These are phyloP conservation scores for Exophiala calicioides DNA, from an alignment of 2,329 filamentous ascomycete genomes.

Conservation along the genomic window DNA sequence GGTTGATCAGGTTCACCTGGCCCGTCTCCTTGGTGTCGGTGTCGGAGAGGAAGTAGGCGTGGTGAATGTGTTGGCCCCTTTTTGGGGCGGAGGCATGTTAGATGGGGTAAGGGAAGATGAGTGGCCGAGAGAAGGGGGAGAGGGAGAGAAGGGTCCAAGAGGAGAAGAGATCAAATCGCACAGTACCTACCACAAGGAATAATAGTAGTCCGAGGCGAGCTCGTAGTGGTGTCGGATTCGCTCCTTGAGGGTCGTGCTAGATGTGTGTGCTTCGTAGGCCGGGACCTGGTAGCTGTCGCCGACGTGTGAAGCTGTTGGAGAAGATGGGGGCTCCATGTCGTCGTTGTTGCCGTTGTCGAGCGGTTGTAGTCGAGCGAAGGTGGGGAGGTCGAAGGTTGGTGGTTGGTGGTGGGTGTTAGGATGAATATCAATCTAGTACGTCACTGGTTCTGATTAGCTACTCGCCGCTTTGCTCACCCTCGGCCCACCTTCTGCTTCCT, in stretches of 20 bases:
- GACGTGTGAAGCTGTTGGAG: conserved; percentile 13
- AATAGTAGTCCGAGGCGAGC: conserved; percentile 62
- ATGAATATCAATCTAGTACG: too few relatives aligned
- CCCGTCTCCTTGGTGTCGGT: conserved; percentile 59
- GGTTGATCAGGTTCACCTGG: conserved; percentile 58
- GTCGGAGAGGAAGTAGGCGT: conserved; percentile 58
- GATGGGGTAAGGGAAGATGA: background rate
- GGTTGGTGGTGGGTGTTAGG: too few relatives aligned
- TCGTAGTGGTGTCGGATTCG: conserved; percentile 64
- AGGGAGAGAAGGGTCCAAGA: background rate
- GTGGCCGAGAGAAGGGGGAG: background rate
- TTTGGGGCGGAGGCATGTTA: conserved; percentile 5
- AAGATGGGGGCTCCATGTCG: too few relatives aligned
- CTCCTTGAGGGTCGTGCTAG: conserved; percentile 51
- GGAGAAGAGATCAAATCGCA: background rate
- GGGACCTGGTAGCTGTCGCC: conserved; percentile 30
- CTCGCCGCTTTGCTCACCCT: too few relatives aligned
- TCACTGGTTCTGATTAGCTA: too few relatives aligned
- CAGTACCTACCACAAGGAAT: conserved; percentile 57
- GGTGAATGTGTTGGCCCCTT: conserved; percentile 65
- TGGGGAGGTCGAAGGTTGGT: too few relatives aligned
- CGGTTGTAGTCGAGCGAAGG: too few relatives aligned
- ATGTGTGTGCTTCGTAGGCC: conserved; percentile 22
- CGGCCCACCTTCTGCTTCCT: too few relatives aligned
- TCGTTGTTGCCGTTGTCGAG: too few relatives aligned